Conservation (phyloP, 345 rosid species). For the Turnera subulata region DNA sequence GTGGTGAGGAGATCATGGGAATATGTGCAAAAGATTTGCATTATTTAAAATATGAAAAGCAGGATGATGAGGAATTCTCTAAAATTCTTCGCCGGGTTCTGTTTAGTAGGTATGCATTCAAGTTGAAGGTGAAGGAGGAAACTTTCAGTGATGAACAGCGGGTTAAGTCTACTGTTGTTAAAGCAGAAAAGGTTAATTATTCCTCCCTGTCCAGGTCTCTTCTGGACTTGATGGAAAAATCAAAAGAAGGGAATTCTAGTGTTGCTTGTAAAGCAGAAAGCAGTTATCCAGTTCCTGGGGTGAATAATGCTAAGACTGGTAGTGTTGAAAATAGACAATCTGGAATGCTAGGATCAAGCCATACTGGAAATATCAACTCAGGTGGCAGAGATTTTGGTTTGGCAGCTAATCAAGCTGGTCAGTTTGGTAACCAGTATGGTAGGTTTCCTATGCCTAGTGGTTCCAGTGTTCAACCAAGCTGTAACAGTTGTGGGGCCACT, state of each 20-base stretch:
- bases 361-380: constrained; percentile 15
- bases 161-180: constrained; percentile 73
- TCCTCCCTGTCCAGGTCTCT: constrained; percentile 56
- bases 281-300: constrained; percentile 23
- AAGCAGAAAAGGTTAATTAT: constrained; percentile 63
- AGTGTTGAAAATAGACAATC: constrained; percentile 32
- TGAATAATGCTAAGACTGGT: constrained; percentile 21
- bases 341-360: constrained; percentile 21
- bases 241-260: constrained; percentile 35
- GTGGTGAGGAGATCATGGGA: constrained; percentile 83
- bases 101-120: constrained; percentile 61
- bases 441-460: constrained; percentile 21
- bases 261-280: constrained; percentile 28
- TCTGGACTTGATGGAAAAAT: constrained; percentile 55
- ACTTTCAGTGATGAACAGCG: constrained; percentile 82
- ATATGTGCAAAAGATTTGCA: constrained; percentile 76
- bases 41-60: constrained; percentile 50
- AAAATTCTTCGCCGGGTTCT: constrained; percentile 59
- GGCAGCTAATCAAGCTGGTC: constrained; percentile 41
- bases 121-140: constrained; percentile 93
- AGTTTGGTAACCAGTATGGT: constrained; percentile 41
- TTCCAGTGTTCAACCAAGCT: constrained; percentile 21
- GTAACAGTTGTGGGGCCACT: constrained; percentile 58
- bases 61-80: constrained; percentile 64
- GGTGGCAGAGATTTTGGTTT: constrained; percentile 28